Base-by-base conservation (phyloP, 805 yeast species). In the Ogataea henricii region DNA sequence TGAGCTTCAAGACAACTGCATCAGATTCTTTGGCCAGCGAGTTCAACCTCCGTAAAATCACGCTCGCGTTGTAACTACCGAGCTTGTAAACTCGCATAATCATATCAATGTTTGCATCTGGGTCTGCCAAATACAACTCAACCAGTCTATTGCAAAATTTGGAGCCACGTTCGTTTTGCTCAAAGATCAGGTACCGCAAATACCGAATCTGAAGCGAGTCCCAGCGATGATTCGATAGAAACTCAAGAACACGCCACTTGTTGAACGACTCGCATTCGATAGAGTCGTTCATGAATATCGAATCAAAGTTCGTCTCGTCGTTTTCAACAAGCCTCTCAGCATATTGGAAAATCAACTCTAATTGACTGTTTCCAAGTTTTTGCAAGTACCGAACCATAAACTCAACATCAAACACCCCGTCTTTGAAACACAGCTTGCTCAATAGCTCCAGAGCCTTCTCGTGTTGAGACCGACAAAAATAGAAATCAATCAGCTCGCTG, bases 401-500 rank as follows among this genome's bases (percentile, higher is more conserved):
- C 14, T 62, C 82, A 71, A 20, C 77, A 71, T 45, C 59, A 54
- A 32, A 76, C 48, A 45, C 51, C 27, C 66, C 58, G 6, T 46
- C 48, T 14, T 49, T 49, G 33, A 58, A 52, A 23, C 60, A 55
- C 21, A 77, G 48, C 12, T 63, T 64, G n/a, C 70, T 66, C 16
- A 92, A 68, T 59, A 87, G 73, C 4, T 73, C 67, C 35, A 94
- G 68, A 0, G 97, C 95, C 43, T 83, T 80, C 6, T 70, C 68
- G 64, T 89, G 96, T 40, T 77, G 61, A 1, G 67, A 62, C 44
- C 84, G 71, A n/a, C 85, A 79, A 55, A 71, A 82, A 56, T 85
- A 88, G 59, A 88, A 91, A 58, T 87, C 96, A 7, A 89, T 75
- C 35, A 91, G 70, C 57, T 89, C 97, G 26, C 77, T 77, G 56